Percentiles rank a stretch among this genome's conserved stretches.
Conservation (phyloP, 495 filamentous ascomycete genomes). For the Xylaria telfairii region DNA sequence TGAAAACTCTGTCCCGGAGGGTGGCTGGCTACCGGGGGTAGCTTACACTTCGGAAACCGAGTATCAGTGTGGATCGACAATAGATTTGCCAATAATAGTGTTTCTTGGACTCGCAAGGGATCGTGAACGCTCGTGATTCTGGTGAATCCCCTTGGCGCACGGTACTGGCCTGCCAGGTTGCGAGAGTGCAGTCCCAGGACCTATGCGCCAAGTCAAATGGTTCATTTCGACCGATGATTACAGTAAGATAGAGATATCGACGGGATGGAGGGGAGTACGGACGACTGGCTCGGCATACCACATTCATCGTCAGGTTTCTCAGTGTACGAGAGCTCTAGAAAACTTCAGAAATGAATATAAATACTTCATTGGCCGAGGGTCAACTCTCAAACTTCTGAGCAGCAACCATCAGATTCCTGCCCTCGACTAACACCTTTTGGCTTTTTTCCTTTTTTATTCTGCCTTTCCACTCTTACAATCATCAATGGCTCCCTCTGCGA, state of each 20-base stretch:
- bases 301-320: neutral
- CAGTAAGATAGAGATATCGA: conserved; percentile 23
- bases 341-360: conserved; percentile 19
- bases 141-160: conserved; percentile 25
- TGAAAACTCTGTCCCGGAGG: neutral
- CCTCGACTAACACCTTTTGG: neutral
- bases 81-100: conserved; percentile 4
- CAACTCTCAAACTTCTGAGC: neutral
- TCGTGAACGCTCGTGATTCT: conserved; percentile 23
- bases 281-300: conserved; percentile 11
- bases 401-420: neutral
- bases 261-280: neutral
- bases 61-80: conserved; percentile 13
- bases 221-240: conserved; percentile 32
- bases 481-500: conserved; percentile 33
- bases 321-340: neutral
- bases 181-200: conserved; percentile 21
- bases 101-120: conserved; percentile 7
- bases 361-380: neutral
- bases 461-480: neutral
- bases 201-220: conserved; percentile 40
- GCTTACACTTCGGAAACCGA: conserved; percentile 19
- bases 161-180: conserved; percentile 9
- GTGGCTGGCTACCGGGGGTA: neutral
- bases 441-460: neutral